Percentiles rank a stretch among this genome's conserved stretches.
These are phyloP conservation scores for Trametes villosa DNA, from an alignment of 768 basidiomycete species.

Conservation along the genomic window DNA sequence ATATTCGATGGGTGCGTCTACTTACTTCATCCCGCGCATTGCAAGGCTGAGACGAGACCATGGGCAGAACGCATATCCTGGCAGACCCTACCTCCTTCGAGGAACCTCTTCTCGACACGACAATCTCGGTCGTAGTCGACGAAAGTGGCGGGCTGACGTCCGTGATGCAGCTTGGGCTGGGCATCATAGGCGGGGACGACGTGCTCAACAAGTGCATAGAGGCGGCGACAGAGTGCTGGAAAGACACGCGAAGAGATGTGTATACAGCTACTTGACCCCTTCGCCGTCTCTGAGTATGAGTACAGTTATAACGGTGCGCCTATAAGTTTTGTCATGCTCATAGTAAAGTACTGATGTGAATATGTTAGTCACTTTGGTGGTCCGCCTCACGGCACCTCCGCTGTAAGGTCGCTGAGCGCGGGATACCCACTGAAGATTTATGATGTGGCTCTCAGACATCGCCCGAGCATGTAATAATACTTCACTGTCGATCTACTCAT, in stretches of 20 bases:
- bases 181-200: slow-evolving; percentile 35
- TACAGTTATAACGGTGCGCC: not conserved
- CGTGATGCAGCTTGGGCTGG: slow-evolving; percentile 59
- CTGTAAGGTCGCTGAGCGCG: too few species aligned
- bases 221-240: slow-evolving; percentile 35
- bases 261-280: not conserved
- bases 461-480: too few species aligned
- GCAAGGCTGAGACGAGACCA: not conserved
- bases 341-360: too few species aligned
- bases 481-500: too few species aligned
- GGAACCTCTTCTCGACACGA: slow-evolving; percentile 80
- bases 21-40: not conserved
- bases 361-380: too few species aligned
- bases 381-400: too few species aligned
- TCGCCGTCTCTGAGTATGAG: not conserved
- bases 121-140: slow-evolving; percentile 65
- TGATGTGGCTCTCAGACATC: too few species aligned
- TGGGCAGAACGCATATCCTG: slow-evolving; percentile 61
- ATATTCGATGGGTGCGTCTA: slow-evolving; percentile 75
- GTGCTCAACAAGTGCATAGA: slow-evolving; percentile 45
- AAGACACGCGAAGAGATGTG: slow-evolving; percentile 6
- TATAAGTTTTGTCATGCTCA: too few species aligned
- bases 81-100: slow-evolving; percentile 92
- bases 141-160: slow-evolving; percentile 52
- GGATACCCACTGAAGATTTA: too few species aligned